phyloP scores from a whole-genome alignment of 345 rosid genomes.

The Hypericum perforatum region DNA sequence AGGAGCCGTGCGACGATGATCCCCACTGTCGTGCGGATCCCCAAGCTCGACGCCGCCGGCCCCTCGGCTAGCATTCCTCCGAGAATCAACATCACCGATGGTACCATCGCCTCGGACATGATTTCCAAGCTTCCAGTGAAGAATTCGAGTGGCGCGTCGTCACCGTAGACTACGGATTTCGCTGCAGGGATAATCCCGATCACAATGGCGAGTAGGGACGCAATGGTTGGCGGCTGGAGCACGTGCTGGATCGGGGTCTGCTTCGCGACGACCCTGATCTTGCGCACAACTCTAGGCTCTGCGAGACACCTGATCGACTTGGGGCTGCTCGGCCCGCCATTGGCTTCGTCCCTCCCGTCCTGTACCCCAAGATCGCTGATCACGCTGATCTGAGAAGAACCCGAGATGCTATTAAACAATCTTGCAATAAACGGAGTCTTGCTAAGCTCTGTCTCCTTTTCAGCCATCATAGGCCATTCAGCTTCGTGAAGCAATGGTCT shows the following conservation, averaged over 20 bases:
- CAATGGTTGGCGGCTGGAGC: conserved; percentile 23
- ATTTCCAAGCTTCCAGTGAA: conserved; percentile 23
- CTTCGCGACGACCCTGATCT: conserved; percentile 14
- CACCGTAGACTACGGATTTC: conserved; percentile 4
- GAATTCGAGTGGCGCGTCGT: conserved; percentile 17
- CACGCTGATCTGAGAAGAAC: conserved; percentile 2
- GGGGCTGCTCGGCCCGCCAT: conserved; percentile 7
- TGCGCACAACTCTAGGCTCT: conserved; percentile 19
- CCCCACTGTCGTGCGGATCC: conserved; percentile 31
- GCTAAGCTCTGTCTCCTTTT: conserved; percentile 22
- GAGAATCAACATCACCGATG: conserved; percentile 20
- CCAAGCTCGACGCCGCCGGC: conserved; percentile 26
- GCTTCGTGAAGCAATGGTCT: conserved; percentile 32
- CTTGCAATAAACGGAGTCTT: conserved; percentile 28
- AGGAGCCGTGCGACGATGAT: conserved; percentile 34
- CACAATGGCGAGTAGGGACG: conserved; percentile 13
- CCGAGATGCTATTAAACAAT: conserved; percentile 16
- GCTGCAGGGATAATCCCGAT: conserved; percentile 15
- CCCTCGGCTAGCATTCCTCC: conserved; percentile 30
- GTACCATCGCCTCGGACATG: conserved; percentile 19
- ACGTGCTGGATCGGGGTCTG: conserved; percentile 21
- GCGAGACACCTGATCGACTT: conserved; percentile 17
- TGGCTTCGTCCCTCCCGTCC: neutral
- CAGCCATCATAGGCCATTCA: conserved; percentile 29
- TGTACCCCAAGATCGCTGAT: conserved; percentile 3